Conservation (phyloP, 345 rosid species). For the Jatropha curcas region DNA sequence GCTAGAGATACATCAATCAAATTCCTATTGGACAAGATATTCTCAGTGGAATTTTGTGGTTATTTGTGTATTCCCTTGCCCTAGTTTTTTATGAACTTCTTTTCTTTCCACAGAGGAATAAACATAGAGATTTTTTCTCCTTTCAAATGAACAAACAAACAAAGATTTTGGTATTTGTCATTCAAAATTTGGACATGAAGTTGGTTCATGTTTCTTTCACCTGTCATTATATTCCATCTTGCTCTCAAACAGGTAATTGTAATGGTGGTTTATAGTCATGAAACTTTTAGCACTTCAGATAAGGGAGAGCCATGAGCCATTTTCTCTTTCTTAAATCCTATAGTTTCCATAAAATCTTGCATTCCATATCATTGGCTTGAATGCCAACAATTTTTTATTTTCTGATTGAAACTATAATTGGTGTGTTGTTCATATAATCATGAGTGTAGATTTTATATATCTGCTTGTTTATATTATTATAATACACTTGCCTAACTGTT, state of each 20-base stretch:
- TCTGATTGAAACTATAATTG: not conserved
- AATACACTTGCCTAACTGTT: conserved; percentile 9
- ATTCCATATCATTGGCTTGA: not conserved
- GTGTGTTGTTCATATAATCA: conserved; percentile 7
- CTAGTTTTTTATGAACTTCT: not conserved
- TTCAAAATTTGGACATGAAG: not conserved
- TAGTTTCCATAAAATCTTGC: not conserved
- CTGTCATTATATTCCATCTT: not conserved
- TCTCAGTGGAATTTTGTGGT: not conserved
- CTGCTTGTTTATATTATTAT: not conserved
- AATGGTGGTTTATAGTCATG: not conserved
- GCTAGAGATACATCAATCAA: not conserved
- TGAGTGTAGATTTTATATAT: not conserved
- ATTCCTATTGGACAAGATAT: not conserved
- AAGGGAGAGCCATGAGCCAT: not conserved
- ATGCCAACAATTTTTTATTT: not conserved
- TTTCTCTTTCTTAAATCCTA: not conserved
- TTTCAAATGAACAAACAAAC: not conserved
- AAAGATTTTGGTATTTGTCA: not conserved
- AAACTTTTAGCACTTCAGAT: conserved; percentile 1
- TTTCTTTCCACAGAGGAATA: conserved; percentile 1
- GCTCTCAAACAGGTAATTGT: not conserved
- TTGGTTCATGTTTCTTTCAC: not conserved
- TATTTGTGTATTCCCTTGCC: not conserved
- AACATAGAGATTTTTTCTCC: not conserved